Percentiles rank a stretch among this genome's conserved stretches.
Evolutionary conservation across 2,329 filamentous ascomycete genomes (phyloP).

Genomic region (Pezicula neosporulosa): DNA sequence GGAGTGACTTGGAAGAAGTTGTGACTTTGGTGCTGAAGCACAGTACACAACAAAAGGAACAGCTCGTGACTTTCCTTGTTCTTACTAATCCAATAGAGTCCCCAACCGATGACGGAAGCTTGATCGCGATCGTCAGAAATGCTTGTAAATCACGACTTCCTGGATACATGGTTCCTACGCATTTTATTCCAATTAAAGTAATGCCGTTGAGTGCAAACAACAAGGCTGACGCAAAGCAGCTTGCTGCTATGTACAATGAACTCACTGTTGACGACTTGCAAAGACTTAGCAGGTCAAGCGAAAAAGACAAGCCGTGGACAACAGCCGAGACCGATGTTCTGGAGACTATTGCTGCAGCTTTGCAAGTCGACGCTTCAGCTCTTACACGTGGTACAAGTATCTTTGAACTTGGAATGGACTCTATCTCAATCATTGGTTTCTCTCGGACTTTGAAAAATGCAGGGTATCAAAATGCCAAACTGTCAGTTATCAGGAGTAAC

Average conservation of each 20-base stretch:
- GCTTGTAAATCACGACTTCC: conserved; percentile 71
- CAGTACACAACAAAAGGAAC: conserved; percentile 69
- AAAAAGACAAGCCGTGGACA: conserved; percentile 27
- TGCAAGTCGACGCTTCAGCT: conserved; percentile 32
- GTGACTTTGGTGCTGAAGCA: conserved; percentile 74
- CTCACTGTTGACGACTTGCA: conserved; percentile 59
- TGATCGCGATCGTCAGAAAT: conserved; percentile 47
- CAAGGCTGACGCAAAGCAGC: conserved; percentile 73
- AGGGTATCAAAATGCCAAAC: conserved; percentile 58
- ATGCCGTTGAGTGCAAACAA: conserved; percentile 87
- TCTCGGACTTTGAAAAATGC: conserved; percentile 58
- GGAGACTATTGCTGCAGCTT: conserved; percentile 42
- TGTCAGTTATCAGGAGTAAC: conserved; percentile 66
- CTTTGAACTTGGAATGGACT: conserved; percentile 85
- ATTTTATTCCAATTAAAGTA: conserved; percentile 66
- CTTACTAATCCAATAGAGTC: conserved; percentile 18
- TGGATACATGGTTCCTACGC: conserved; percentile 87
- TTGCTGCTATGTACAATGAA: conserved; percentile 63
- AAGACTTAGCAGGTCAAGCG: conserved; percentile 38
- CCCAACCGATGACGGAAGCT: conserved; percentile 20
- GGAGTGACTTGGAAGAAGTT: conserved; percentile 59
- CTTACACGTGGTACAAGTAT: conserved; percentile 59
- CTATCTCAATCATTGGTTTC: conserved; percentile 75
- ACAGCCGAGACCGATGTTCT: conserved; percentile 46
- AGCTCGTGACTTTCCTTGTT: conserved; percentile 75